These are phyloP conservation scores for Dothistroma septosporum DNA, from an alignment of 2,329 filamentous ascomycete genomes.

Conservation along the genomic window DNA sequence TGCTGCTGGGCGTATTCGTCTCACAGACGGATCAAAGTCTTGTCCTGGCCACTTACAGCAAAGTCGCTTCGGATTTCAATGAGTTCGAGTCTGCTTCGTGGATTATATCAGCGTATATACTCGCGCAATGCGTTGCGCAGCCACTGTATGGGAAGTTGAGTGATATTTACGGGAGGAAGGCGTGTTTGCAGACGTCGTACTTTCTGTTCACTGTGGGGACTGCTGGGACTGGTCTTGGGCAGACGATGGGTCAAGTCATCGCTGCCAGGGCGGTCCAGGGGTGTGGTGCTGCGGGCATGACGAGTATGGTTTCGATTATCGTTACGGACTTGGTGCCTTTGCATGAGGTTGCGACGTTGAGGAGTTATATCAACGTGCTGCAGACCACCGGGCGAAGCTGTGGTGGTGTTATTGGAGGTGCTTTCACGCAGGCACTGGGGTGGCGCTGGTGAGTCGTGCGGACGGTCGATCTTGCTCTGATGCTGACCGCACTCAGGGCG, in stretches of 20 bases:
- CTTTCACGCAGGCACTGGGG: slow-evolving; percentile 58
- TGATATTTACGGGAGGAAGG: slow-evolving; percentile 45
- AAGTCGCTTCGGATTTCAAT: slow-evolving; percentile 46
- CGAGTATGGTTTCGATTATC: slow-evolving; percentile 45
- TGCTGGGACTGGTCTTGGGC: slow-evolving; percentile 38
- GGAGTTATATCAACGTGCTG: slow-evolving; percentile 51
- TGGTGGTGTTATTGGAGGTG: slow-evolving; percentile 57
- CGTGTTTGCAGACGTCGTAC: slow-evolving; percentile 40
- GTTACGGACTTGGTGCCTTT: slow-evolving; percentile 49
- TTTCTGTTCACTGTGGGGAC: slow-evolving; percentile 41
- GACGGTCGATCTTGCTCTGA: background rate
- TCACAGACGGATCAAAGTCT: slow-evolving; percentile 61
- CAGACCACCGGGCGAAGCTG: slow-evolving; percentile 49
- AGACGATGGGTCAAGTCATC: slow-evolving; percentile 40
- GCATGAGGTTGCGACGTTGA: slow-evolving; percentile 46
- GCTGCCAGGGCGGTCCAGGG: slow-evolving; percentile 41
- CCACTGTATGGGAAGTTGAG: slow-evolving; percentile 45
- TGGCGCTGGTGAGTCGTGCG: slow-evolving; percentile 56
- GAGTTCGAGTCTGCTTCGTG: slow-evolving; percentile 41
- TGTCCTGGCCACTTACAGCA: slow-evolving; percentile 62
- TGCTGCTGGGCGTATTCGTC: slow-evolving; percentile 57
- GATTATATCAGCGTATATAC: slow-evolving; percentile 44
- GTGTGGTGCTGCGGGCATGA: slow-evolving; percentile 44
- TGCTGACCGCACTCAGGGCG: slow-evolving; percentile 38
- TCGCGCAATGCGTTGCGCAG: slow-evolving; percentile 42